A percentile compares a stretch with the other conserved stretches of the same genome.
Evolutionary conservation across 176 grass and related monocot genomes (phyloP).

Genomic region (Triticum aestivum): DNA sequence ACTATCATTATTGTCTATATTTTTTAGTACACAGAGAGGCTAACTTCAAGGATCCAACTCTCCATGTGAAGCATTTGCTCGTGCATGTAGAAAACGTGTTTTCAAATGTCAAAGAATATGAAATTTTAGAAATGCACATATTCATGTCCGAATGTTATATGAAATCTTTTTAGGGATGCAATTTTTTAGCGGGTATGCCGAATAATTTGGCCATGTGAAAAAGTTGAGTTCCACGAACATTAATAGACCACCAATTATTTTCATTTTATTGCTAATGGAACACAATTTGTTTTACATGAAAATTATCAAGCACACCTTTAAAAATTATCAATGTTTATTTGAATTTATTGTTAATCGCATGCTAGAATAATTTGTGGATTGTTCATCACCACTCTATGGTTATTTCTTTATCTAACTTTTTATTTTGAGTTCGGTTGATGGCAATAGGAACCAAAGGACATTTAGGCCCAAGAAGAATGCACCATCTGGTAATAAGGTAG

Average conservation of each 20-base stretch:
- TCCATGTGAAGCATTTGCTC: neutral
- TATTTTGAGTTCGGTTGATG: neutral
- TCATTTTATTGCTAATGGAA: neutral
- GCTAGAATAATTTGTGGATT: neutral
- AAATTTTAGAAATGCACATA: neutral
- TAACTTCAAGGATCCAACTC: neutral
- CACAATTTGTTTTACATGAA: neutral
- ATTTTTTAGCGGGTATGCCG: neutral
- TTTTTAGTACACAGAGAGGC: neutral
- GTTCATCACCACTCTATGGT: no score
- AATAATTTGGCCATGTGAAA: neutral
- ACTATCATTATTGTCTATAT: neutral
- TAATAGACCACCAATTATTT: neutral
- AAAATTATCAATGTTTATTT: neutral
- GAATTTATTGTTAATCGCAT: neutral
- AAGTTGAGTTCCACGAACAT: neutral
- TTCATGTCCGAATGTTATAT: neutral
- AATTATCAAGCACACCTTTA: neutral
- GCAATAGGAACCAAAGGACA: constrained; percentile 82
- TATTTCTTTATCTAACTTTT: neutral
- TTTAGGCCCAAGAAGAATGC: constrained; percentile 99
- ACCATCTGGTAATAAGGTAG: constrained; percentile 87
- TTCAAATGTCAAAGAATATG: neutral
- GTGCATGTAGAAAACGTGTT: neutral
- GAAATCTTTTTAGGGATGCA: no score